These are phyloP conservation scores for Juglanconis sp. DNA, from an alignment of 2,329 filamentous ascomycete species.

Conservation along the genomic window DNA sequence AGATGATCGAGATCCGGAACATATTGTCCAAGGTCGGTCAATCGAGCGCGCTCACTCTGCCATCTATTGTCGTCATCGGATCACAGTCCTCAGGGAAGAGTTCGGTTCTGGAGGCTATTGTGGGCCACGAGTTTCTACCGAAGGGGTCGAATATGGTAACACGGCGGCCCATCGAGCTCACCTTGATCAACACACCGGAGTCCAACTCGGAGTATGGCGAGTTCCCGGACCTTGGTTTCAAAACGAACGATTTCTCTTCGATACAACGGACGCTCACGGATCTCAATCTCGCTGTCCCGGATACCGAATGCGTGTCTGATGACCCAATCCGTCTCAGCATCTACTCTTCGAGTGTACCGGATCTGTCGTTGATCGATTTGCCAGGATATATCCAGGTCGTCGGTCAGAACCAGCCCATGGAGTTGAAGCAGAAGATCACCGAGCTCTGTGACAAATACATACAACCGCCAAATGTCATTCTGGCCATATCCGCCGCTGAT, in stretches of 20 bases:
- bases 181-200: conserved; percentile 89
- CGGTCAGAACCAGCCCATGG: conserved; percentile 81
- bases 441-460: conserved; percentile 99
- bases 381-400: conserved; percentile 97
- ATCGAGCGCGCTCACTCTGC: conserved; percentile 80
- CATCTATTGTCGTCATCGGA: conserved; percentile 98
- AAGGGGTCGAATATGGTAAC: conserved; percentile 99
- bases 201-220: conserved; percentile 88
- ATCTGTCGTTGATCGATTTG: conserved; percentile 91
- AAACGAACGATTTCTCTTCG: conserved; percentile 84
- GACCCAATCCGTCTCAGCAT: conserved; percentile 96
- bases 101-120: conserved; percentile 93
- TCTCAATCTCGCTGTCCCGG: conserved; percentile 88
- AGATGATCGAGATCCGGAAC: conserved; percentile 98
- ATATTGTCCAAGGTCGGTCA: conserved; percentile 90
- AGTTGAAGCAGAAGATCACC: conserved; percentile 92
- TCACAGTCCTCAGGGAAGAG: conserved; percentile 98
- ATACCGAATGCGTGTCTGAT: conserved; percentile 88
- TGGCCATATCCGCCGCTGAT: conserved; percentile 95
- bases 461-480: conserved; percentile 88
- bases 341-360: conserved; percentile 91
- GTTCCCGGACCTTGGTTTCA: conserved; percentile 86
- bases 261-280: conserved; percentile 94
- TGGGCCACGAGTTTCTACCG: conserved; percentile 94
- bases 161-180: conserved; percentile 89